Percentiles rank a stretch among this genome's conserved stretches.
phyloP scores from a whole-genome alignment of 148 eudicot genomes.

The Linanthus parryae region DNA sequence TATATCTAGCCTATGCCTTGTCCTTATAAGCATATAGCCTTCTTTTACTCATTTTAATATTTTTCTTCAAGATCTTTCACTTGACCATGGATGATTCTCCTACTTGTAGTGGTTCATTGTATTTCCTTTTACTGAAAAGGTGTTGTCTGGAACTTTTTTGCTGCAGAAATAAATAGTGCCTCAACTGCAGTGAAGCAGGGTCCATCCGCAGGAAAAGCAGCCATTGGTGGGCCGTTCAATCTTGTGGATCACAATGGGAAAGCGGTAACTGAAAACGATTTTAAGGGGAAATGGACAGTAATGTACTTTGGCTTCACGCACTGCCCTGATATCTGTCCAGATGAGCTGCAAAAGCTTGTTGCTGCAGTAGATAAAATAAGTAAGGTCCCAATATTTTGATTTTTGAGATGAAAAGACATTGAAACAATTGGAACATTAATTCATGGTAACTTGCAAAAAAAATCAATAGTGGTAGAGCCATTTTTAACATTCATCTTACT shows the following conservation, averaged over 20 bases:
- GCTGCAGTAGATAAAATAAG: slow-evolving; percentile 89
- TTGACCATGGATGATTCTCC: too few species aligned
- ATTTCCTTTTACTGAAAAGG: background rate
- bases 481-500: too few species aligned
- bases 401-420: background rate
- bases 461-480: too few species aligned
- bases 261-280: slow-evolving; percentile 65
- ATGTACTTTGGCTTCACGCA: slow-evolving; percentile 94
- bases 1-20: too few species aligned
- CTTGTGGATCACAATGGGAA: slow-evolving; percentile 80
- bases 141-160: slow-evolving; percentile 9
- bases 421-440: too few species aligned
- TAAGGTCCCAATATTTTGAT: slow-evolving; percentile 28
- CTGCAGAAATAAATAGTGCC: slow-evolving; percentile 57
- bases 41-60: background rate
- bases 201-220: slow-evolving; percentile 92
- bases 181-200: slow-evolving; percentile 80
- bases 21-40: too few species aligned
- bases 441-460: too few species aligned
- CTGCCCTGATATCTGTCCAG: slow-evolving; percentile 99
- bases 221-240: slow-evolving; percentile 90
- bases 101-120: background rate
- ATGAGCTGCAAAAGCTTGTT: slow-evolving; percentile 87
- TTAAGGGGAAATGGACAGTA: slow-evolving; percentile 80
- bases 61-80: background rate